Percentiles rank a stretch among this genome's conserved stretches.
phyloP scores from a whole-genome alignment of 2,329 filamentous ascomycete species.

The Rutstroemia sp. region DNA sequence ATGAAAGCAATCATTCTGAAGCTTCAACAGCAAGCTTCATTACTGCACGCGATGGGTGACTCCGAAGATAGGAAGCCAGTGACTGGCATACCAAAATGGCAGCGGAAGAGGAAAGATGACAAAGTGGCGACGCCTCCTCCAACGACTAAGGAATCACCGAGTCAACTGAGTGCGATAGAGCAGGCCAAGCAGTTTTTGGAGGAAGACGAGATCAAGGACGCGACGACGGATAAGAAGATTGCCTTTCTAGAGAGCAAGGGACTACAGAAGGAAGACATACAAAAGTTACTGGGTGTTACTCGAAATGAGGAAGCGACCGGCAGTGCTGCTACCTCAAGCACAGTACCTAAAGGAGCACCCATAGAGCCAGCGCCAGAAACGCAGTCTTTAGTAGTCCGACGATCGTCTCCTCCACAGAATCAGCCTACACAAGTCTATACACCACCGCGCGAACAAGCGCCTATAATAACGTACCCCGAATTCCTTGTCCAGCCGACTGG shows the following conservation, averaged over 20 bases:
- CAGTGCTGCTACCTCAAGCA: not conserved
- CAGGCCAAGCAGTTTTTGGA: conserved; percentile 71
- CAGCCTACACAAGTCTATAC: not conserved
- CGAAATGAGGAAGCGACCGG: conserved; percentile 24
- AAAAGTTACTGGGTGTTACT: conserved; percentile 48
- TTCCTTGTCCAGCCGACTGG: conserved; percentile 52
- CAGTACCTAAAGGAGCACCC: not conserved
- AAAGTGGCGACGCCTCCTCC: not conserved
- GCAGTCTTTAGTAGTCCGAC: conserved; percentile 1
- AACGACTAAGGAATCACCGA: conserved; percentile 8
- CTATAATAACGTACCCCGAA: conserved; percentile 64
- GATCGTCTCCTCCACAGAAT: not conserved
- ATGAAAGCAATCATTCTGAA: not conserved
- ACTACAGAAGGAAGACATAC: conserved; percentile 58
- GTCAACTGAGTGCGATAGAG: conserved; percentile 40
- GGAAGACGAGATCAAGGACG: conserved; percentile 63
- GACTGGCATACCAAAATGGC: conserved; percentile 22
- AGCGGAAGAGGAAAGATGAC: conserved; percentile 11
- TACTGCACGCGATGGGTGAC: conserved; percentile 22
- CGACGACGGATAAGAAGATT: conserved; percentile 63
- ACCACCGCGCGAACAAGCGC: conserved; percentile 32
- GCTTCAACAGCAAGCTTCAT: not conserved
- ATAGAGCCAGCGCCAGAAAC: not conserved
- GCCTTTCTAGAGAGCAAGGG: conserved; percentile 75
- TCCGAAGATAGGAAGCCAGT: conserved; percentile 19